A percentile compares a stretch with the other conserved stretches of the same genome.
phyloP scores from a whole-genome alignment of 116 monocot genomes.

The Posidonia oceanica region DNA sequence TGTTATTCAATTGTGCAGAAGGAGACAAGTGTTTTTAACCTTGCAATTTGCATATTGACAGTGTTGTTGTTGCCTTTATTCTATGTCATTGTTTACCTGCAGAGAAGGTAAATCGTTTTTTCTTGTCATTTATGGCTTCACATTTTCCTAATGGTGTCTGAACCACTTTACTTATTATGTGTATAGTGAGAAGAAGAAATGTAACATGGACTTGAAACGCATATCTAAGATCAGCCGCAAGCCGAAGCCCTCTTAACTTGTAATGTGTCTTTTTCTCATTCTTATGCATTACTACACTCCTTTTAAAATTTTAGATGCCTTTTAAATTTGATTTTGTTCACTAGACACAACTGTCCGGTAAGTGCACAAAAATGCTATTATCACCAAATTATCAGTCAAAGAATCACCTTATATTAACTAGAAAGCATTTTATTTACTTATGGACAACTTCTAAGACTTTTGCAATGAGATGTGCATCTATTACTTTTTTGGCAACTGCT shows the following conservation, averaged over 20 bases:
- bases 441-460: no score
- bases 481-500: no score
- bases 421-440: no score
- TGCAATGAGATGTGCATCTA: no score
- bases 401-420: no score
- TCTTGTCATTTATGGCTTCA: not conserved
- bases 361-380: no score
- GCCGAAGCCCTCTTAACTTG: slow-evolving; percentile 44
- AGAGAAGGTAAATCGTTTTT: slow-evolving; percentile 41
- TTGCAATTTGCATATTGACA: slow-evolving; percentile 60
- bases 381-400: no score
- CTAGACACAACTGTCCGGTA: no score
- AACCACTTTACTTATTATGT: not conserved
- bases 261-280: not conserved
- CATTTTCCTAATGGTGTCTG: not conserved
- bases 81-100: slow-evolving; percentile 75
- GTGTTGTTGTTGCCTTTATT: slow-evolving; percentile 74
- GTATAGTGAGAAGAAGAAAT: slow-evolving; percentile 55
- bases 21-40: slow-evolving; percentile 34
- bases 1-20: slow-evolving; percentile 11
- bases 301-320: not conserved
- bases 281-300: not conserved
- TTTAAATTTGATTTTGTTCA: not conserved
- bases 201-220: slow-evolving; percentile 52
- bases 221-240: slow-evolving; percentile 62